These are phyloP conservation scores for Boletus huronensis DNA, from an alignment of 768 basidiomycete genomes.

Conservation along the genomic window DNA sequence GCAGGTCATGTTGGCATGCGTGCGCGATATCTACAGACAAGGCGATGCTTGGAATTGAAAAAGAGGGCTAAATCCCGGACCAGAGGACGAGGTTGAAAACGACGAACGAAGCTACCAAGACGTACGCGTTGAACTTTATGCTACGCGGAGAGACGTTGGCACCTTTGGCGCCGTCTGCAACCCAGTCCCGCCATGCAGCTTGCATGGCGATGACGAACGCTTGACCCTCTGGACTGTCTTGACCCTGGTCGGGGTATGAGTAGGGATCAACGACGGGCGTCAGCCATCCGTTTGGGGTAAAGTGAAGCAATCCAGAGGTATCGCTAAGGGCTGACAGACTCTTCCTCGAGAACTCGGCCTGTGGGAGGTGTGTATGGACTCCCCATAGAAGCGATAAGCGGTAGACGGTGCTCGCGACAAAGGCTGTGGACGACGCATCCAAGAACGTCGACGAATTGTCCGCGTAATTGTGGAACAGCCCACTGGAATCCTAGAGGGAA, in stretches of 20 bases:
- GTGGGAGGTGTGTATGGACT: constrained; percentile 47
- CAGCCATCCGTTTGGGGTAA: constrained; percentile 62
- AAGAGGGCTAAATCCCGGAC: not conserved
- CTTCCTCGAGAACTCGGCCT: constrained; percentile 55
- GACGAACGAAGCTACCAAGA: not conserved
- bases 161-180: constrained; percentile 49
- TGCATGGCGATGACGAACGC: constrained; percentile 77
- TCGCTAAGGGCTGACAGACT: constrained; percentile 27
- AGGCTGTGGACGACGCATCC: constrained; percentile 69
- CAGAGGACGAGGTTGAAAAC: not conserved
- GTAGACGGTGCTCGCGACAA: constrained; percentile 76
- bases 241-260: constrained; percentile 43
- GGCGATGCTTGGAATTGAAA: not conserved
- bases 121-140: not conserved
- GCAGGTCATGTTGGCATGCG: too few species aligned
- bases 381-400: constrained; percentile 56
- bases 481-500: constrained; percentile 6
- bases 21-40: not conserved
- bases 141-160: constrained; percentile 32
- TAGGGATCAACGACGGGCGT: constrained; percentile 75
- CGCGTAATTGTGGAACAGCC: constrained; percentile 67
- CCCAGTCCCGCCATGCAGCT: constrained; percentile 76
- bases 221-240: constrained; percentile 68
- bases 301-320: constrained; percentile 37
- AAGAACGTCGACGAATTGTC: constrained; percentile 57